These are phyloP conservation scores for Tulasnella sp. DNA, from an alignment of 768 basidiomycete genomes.

Conservation along the genomic window DNA sequence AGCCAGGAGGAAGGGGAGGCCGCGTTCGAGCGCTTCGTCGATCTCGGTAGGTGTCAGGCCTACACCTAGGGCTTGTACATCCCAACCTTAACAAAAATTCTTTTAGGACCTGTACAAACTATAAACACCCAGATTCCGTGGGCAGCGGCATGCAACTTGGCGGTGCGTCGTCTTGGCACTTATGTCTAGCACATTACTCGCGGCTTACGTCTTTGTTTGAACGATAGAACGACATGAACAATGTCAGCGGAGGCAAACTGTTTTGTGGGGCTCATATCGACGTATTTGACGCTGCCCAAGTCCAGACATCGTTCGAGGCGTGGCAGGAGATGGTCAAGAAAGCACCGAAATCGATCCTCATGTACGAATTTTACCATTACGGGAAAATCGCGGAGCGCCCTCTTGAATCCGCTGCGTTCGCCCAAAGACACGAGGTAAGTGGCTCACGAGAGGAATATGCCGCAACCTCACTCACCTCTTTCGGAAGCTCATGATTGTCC, in stretches of 20 bases:
- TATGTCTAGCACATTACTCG: background rate
- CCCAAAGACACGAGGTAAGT: conserved; percentile 13
- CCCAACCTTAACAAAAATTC: background rate
- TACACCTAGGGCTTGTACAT: no score
- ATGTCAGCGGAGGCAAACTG: background rate
- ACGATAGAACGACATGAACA: background rate
- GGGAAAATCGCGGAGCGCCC: conserved; percentile 18
- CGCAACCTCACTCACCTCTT: background rate
- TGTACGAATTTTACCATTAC: conserved; percentile 22
- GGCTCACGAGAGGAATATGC: background rate
- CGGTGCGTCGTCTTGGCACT: background rate
- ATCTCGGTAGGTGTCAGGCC: conserved; percentile 5
- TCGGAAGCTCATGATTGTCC: background rate
- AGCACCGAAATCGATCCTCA: background rate
- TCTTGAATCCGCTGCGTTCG: background rate
- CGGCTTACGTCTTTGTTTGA: background rate
- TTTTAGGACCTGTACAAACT: background rate
- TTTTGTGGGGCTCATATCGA: conserved; percentile 3
- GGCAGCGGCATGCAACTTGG: background rate
- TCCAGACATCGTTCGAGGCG: background rate
- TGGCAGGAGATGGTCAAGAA: conserved; percentile 6
- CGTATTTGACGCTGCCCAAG: background rate
- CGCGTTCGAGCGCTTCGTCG: background rate
- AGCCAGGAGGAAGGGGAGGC: conserved; percentile 7
- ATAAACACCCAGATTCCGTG: background rate